Evolutionary conservation across 2,329 filamentous ascomycete genomes (phyloP).

Genomic region (Cercospora berteroae): DNA sequence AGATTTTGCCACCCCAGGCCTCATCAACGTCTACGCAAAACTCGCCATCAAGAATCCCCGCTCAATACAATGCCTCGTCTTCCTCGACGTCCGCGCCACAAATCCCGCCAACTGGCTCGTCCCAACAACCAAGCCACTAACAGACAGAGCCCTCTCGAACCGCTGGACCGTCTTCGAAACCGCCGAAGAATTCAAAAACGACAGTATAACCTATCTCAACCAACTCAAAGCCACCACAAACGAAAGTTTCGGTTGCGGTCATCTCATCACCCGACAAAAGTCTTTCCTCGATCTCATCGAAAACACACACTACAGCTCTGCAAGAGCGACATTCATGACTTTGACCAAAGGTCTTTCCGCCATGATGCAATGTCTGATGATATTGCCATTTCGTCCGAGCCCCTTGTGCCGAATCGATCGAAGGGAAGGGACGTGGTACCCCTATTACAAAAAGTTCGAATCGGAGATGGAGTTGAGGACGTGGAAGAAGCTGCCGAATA

Average conservation of each 20-base stretch:
- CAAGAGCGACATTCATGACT: background rate
- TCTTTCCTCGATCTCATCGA: background rate
- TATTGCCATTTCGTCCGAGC: background rate
- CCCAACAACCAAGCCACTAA: conserved; percentile 7
- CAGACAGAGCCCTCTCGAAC: background rate
- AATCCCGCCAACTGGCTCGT: conserved; percentile 25
- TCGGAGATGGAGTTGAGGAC: background rate
- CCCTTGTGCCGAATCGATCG: conserved; percentile 3
- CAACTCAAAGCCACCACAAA: background rate
- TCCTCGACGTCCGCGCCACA: conserved; percentile 27
- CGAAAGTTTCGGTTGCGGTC: background rate
- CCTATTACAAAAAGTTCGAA: background rate
- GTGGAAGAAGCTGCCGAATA: background rate
- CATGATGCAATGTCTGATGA: conserved; percentile 4
- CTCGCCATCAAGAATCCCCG: conserved; percentile 18
- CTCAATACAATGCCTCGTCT: conserved; percentile 30
- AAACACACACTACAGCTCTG: background rate
- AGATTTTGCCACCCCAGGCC: conserved; percentile 27
- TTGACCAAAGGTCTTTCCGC: background rate
- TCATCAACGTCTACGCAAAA: conserved; percentile 21
- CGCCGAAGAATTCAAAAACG: background rate
- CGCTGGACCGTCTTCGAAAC: conserved; percentile 9
- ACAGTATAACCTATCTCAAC: background rate
- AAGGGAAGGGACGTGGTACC: conserved; percentile 4
- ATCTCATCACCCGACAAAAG: background rate